Evolutionary conservation across 768 basidiomycete genomes (phyloP), one percentile per base, ranked within the genome.

Genomic region (Podaxis sp.): DNA sequence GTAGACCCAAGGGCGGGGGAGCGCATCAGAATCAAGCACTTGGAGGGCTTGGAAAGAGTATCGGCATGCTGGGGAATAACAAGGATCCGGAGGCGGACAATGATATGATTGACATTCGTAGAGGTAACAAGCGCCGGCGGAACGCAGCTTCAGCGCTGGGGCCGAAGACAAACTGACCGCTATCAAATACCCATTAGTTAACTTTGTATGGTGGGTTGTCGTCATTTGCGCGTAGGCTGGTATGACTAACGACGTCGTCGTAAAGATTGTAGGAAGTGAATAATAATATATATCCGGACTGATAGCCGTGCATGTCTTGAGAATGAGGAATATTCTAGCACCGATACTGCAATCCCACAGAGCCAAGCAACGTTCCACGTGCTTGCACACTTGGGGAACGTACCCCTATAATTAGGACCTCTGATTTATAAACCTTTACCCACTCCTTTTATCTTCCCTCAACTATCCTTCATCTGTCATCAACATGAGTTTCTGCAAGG

Each of bases 51-150:
- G 92, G 90, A 1, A 93, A 92, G 80, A 90, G 88, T 65, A 71
- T 91, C 62, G 73, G 72, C 5, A 78, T 84, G 69, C 73, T 93
- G 40, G 80, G 79, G 7, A 72, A 75, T 28, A 78, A 80, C 65
- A 91, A 89, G 70, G 91, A 93, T 60, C 71, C 67, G 30, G 93
- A 94, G 71, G 77, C 90, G 44, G 93, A 94, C 63, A 80, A 77
- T 55, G 93, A 94, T 72, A 73, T 94, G 67, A 85, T 84, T 58
- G 90, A 92, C 76, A 92, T 94, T 65, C 81, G 90, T 69, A 77
- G 90, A 63, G 90, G 86, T 20, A 89, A 85, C 56, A 93, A 93
- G 74, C 71, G 84, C 58, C 69, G 88, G 66, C 73, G 71, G 62
- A 60, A 62, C 24, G 60, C 59, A 11, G 51, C 59, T 8, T 54